These are phyloP conservation scores for Oenanthe sinensis DNA, from an alignment of 129 eudicot species.

Conservation along the genomic window DNA sequence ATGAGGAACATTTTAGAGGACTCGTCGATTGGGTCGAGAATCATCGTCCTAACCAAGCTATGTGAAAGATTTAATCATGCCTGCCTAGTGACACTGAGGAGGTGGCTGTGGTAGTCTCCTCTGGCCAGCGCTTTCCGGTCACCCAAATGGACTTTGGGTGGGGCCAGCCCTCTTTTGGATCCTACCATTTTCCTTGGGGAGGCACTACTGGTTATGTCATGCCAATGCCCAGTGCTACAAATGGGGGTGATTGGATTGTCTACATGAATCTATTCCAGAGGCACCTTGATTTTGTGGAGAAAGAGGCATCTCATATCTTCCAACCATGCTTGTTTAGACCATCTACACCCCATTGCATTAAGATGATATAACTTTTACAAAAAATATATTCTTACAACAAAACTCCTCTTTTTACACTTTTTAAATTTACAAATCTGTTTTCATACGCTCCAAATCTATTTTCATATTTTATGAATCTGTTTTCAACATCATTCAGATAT, in stretches of 20 bases:
- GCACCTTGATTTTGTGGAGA: constrained; percentile 61
- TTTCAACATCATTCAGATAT: no score
- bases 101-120: constrained; percentile 56
- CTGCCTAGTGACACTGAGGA: neutral
- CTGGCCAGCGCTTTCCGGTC: constrained; percentile 55
- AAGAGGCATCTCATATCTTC: constrained; percentile 42
- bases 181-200: constrained; percentile 70
- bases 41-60: constrained; percentile 4
- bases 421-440: no score
- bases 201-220: constrained; percentile 62
- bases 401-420: no score
- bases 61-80: constrained; percentile 6
- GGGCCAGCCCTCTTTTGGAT: constrained; percentile 57
- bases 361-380: no score
- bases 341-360: no score
- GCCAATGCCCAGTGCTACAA: constrained; percentile 48
- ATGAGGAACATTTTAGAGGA: constrained; percentile 27
- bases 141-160: constrained; percentile 52
- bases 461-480: no score
- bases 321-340: constrained; percentile 13
- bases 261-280: constrained; percentile 44
- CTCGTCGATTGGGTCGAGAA: constrained; percentile 32
- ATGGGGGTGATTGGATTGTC: constrained; percentile 78
- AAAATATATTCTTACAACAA: no score
- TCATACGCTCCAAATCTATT: no score